Evolutionary conservation across 202 grass and related monocot genomes (phyloP).

Genomic region (Digitaria exilis): DNA sequence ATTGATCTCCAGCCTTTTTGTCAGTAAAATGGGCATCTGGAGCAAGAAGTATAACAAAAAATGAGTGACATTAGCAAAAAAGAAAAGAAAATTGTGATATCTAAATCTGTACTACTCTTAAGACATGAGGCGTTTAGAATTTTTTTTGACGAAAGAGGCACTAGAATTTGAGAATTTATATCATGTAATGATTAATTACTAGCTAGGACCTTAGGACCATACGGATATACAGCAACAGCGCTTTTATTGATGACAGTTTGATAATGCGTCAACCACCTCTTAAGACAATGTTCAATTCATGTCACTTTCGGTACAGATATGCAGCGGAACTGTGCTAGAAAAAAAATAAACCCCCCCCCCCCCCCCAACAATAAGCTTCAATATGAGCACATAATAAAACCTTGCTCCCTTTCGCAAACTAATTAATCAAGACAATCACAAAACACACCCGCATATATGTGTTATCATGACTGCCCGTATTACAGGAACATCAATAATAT

Average conservation of each 20-base stretch:
- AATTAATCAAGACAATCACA: background rate
- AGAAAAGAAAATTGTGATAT: too few species aligned
- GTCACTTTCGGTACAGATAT: conserved; percentile 43
- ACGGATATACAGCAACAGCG: background rate
- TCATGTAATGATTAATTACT: background rate
- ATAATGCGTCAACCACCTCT: background rate
- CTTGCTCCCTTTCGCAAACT: background rate
- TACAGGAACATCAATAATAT: too few species aligned
- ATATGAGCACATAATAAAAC: background rate
- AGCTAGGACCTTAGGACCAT: background rate
- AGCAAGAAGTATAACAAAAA: background rate
- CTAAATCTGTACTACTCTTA: background rate
- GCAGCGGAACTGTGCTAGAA: background rate
- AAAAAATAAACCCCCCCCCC: background rate
- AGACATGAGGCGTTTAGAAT: background rate
- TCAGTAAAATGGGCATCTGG: background rate
- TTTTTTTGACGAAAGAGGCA: too few species aligned
- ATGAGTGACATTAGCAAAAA: background rate
- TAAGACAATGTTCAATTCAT: background rate
- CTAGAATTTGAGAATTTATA: background rate
- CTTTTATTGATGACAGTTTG: conserved; percentile 19
- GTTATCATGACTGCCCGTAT: too few species aligned
- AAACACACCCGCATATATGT: background rate
- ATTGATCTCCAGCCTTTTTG: too few species aligned
- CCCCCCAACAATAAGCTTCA: background rate